Evolutionary conservation across 139 green algal species (phyloP).

Genomic region (Chlorella sp.): DNA sequence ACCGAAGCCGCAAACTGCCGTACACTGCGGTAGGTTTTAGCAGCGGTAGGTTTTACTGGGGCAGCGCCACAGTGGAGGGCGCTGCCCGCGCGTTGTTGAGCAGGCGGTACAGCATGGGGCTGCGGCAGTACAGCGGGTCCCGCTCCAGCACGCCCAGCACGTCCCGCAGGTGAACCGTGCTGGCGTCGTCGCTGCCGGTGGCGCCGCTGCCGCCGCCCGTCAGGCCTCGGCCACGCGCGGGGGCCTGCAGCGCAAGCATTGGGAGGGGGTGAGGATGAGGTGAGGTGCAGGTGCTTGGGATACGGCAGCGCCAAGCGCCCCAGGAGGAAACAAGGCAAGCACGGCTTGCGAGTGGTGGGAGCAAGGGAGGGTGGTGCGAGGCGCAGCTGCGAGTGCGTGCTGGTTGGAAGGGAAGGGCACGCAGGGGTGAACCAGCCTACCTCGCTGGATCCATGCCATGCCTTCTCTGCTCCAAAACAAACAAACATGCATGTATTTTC

Average conservation of each 20-base stretch:
- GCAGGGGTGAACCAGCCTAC: no score
- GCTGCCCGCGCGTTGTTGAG: conserved; percentile 27
- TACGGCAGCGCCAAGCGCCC: no score
- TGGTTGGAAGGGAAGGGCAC: background rate
- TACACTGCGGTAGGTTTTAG: background rate
- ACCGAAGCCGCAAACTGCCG: no score
- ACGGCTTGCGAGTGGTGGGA: no score
- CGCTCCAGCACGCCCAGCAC: conserved; percentile 45
- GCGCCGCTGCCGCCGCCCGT: background rate
- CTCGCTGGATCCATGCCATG: no score
- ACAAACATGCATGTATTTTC: no score
- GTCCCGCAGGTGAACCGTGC: conserved; percentile 36
- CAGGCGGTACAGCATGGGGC: conserved; percentile 45
- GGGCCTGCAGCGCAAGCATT: background rate
- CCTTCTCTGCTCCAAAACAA: no score
- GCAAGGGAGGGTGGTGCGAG: no score
- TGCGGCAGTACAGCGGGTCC: conserved; percentile 45
- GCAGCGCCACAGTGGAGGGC: background rate
- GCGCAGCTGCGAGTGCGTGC: background rate
- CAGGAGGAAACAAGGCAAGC: no score
- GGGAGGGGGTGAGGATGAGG: background rate
- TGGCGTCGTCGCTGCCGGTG: conserved; percentile 9
- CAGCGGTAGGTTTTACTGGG: background rate
- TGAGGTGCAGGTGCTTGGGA: background rate
- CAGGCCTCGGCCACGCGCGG: background rate